phyloP scores from a whole-genome alignment of 2,329 filamentous ascomycete genomes.

The Monilinia vaccinii-corymbosi region DNA sequence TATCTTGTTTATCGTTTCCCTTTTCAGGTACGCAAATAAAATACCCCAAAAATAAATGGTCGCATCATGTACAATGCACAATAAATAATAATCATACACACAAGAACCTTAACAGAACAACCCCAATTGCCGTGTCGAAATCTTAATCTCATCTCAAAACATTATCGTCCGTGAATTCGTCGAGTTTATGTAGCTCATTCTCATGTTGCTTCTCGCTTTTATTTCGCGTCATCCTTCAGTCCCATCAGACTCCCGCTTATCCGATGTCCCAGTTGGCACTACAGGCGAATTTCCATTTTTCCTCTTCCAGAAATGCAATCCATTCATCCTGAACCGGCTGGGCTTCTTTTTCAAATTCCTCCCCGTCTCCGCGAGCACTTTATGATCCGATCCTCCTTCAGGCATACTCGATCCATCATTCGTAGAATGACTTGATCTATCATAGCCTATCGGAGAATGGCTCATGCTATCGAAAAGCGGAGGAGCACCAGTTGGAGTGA shows the following conservation, averaged over 20 bases:
- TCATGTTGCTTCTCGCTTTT: not conserved
- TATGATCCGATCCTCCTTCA: conserved; percentile 7
- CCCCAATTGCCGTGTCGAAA: conserved; percentile 4
- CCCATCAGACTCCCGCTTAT: conserved; percentile 4
- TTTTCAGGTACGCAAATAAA: not conserved
- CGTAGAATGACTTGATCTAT: conserved; percentile 10
- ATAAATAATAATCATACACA: conserved; percentile 11
- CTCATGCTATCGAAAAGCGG: conserved; percentile 26
- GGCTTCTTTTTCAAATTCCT: conserved; percentile 51
- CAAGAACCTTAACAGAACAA: conserved; percentile 8
- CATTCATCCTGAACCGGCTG: conserved; percentile 54
- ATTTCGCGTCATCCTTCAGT: not conserved
- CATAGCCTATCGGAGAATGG: conserved; percentile 11
- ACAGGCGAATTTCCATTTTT: conserved; percentile 26
- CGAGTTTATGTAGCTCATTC: conserved; percentile 1
- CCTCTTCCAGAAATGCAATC: conserved; percentile 27
- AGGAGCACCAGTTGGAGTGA: conserved; percentile 13
- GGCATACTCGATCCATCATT: conserved; percentile 7
- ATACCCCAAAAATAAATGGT: conserved; percentile 1
- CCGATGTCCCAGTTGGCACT: conserved; percentile 10
- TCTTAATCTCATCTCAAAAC: conserved; percentile 12
- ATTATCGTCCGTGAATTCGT: conserved; percentile 9
- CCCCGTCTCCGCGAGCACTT: conserved; percentile 38
- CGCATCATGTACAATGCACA: conserved; percentile 10
- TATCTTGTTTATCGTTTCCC: conserved; percentile 2